Evolutionary conservation across 31 red algal species (phyloP), one percentile per base, ranked within the genome.

Genomic region (Bonnemaisonia californica): DNA sequence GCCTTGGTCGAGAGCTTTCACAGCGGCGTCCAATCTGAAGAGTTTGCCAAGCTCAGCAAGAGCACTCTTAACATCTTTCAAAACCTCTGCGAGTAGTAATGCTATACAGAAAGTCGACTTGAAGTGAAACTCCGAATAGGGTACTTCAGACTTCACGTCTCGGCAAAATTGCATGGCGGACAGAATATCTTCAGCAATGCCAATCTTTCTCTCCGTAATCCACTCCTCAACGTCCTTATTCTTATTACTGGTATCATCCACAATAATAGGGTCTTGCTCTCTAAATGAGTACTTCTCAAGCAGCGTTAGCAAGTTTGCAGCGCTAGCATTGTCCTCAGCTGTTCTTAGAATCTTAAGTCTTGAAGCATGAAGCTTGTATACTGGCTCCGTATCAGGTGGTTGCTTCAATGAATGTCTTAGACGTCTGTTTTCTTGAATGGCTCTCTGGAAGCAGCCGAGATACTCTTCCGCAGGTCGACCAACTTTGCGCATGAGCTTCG

Each of bases 271-370:
- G 22, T 73, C 27, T 36, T 72, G 60, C 13, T 70, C 38, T 8
- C 31, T 77, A 71, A 70, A 87, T n/a, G 59, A 77, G 54, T 87
- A 87, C 48, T 87, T 87, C 57, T 87, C 83, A 12, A 87, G 83
- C 32, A 87, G 64, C 13, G 73, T 29, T 3, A 87, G 61, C 8
- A 37, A 34, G 12, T 40, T 62, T 5, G 54, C 31, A 7, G 33
- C 31, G 69, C 47, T 87, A 16, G 28, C 45, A 69, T 69, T 62
- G 51, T 77, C 62, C 23, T 40, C 47, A 21, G 29, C 64, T 31
- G 48, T 36, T 32, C 71, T 71, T 19, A 87, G 48, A 7, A 80
- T 55, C 34, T 89, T 89, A 62, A 89, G 62, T 74, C 85, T 63
- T 23, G 76, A 51, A 8, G 85, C 74, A 58, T 89, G 85, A 26